Evolutionary conservation across 768 basidiomycete species (phyloP).

Genomic region (Pulveroboletus sp.): DNA sequence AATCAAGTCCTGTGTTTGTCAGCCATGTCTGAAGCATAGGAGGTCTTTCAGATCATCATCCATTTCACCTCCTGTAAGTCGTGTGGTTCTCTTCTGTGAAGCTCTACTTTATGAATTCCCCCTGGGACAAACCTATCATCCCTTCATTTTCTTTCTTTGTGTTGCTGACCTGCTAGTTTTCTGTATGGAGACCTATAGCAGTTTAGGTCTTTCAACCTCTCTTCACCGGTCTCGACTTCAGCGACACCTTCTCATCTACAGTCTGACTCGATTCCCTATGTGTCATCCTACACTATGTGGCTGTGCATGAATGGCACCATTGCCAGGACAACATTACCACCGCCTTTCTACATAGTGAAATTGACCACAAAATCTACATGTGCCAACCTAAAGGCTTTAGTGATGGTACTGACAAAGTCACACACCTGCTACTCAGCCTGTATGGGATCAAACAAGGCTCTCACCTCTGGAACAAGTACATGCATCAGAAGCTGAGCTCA

Average conservation of each 20-base stretch:
- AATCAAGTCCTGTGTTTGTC: too few relatives aligned
- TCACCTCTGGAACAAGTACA: conserved; percentile 31
- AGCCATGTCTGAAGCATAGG: too few relatives aligned
- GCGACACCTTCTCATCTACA: conserved; percentile 29
- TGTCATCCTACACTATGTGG: conserved; percentile 18
- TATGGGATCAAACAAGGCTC: conserved; percentile 33
- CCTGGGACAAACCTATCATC: too few relatives aligned
- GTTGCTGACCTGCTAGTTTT: too few relatives aligned
- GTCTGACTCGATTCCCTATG: conserved; percentile 22
- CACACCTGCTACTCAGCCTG: conserved; percentile 8
- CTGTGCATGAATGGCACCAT: not conserved
- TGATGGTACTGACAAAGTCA: conserved; percentile 24
- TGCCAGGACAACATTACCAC: conserved; percentile 11
- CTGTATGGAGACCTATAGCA: too few relatives aligned
- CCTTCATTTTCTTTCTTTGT: too few relatives aligned
- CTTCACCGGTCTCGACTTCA: too few relatives aligned
- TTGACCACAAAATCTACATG: conserved; percentile 38
- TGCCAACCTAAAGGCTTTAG: conserved; percentile 33
- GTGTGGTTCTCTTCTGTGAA: too few relatives aligned
- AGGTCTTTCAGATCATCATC: too few relatives aligned
- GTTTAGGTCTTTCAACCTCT: too few relatives aligned
- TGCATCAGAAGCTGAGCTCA: not conserved
- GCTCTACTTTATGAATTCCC: too few relatives aligned
- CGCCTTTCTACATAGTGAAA: conserved; percentile 5
- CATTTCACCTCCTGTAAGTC: too few relatives aligned